These are phyloP conservation scores for Metarhizium sp. DNA, from an alignment of 2,329 filamentous ascomycete genomes.

Conservation along the genomic window DNA sequence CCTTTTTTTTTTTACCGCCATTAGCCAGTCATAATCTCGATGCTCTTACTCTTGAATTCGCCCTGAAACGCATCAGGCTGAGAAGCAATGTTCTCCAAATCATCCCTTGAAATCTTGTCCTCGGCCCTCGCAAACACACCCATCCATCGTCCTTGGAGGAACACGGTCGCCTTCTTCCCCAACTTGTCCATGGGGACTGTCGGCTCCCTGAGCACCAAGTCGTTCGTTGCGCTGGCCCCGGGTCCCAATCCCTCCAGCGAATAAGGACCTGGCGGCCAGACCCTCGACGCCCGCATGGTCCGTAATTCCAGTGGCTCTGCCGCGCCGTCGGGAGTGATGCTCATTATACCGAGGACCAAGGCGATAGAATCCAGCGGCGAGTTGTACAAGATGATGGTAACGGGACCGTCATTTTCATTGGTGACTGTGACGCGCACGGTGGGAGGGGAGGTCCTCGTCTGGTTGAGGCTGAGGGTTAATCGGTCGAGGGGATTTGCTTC, in stretches of 20 bases:
- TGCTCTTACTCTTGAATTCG: constrained; percentile 5
- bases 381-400: constrained; percentile 28
- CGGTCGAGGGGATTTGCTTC: too few species aligned
- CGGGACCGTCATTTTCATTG: constrained; percentile 23
- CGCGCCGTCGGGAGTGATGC: constrained; percentile 20
- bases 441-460: constrained; percentile 20
- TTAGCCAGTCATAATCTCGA: constrained; percentile 7
- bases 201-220: constrained; percentile 21
- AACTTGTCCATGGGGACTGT: constrained; percentile 24
- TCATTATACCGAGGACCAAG: constrained; percentile 24
- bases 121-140: constrained; percentile 21
- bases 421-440: constrained; percentile 25
- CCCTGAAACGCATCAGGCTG: constrained; percentile 5
- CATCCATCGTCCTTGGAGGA: constrained; percentile 25
- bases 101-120: constrained; percentile 9
- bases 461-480: too few species aligned
- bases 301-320: constrained; percentile 20
- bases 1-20: too few species aligned
- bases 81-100: constrained; percentile 6
- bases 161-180: constrained; percentile 18
- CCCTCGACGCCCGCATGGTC: constrained; percentile 20
- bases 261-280: constrained; percentile 26
- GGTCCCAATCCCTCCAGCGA: constrained; percentile 24
- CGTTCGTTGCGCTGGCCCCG: constrained; percentile 15
- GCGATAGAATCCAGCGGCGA: constrained; percentile 27